Percentiles rank a stretch among this genome's conserved stretches.
Conservation (phyloP, 2,329 filamentous ascomycete genomes). For the Nigrospora osmanthi region DNA sequence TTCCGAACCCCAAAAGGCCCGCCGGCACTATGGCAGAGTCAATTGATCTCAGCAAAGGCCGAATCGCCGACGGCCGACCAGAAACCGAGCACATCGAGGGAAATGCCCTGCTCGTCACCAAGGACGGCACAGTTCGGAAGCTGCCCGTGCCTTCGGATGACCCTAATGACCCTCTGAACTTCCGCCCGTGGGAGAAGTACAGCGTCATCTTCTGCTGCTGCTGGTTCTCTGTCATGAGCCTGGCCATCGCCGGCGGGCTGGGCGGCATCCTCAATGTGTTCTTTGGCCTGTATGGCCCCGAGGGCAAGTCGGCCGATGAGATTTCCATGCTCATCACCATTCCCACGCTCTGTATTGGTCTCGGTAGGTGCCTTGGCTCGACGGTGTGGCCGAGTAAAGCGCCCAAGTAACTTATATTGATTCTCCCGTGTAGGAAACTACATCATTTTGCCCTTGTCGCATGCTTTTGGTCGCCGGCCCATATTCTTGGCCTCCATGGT, state of each 20-base stretch:
- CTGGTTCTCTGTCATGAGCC: conserved; percentile 19
- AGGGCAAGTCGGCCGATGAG: conserved; percentile 14
- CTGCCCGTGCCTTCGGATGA: conserved; percentile 10
- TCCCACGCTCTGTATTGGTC: conserved; percentile 28
- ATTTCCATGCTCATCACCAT: conserved; percentile 26
- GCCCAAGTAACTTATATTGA: not conserved
- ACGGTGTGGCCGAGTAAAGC: not conserved
- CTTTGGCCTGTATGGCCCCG: conserved; percentile 19
- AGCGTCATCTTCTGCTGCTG: conserved; percentile 15
- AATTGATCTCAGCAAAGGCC: no score
- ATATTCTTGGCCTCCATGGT: conserved; percentile 22
- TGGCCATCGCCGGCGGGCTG: conserved; percentile 42
- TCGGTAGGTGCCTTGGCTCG: conserved; percentile 16
- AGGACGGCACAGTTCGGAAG: conserved; percentile 7
- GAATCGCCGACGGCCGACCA: no score
- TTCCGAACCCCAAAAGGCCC: no score
- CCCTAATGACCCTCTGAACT: conserved; percentile 19
- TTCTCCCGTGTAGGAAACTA: conserved; percentile 12
- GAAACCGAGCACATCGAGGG: not conserved
- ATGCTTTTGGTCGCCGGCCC: conserved; percentile 28
- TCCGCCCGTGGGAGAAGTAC: conserved; percentile 13
- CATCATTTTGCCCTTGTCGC: conserved; percentile 27
- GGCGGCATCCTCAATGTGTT: conserved; percentile 27
- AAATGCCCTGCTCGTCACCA: conserved; percentile 4
- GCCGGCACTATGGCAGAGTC: no score